Conservation (phyloP, 495 filamentous ascomycete species). For the Polyplosphaeria fusca region DNA sequence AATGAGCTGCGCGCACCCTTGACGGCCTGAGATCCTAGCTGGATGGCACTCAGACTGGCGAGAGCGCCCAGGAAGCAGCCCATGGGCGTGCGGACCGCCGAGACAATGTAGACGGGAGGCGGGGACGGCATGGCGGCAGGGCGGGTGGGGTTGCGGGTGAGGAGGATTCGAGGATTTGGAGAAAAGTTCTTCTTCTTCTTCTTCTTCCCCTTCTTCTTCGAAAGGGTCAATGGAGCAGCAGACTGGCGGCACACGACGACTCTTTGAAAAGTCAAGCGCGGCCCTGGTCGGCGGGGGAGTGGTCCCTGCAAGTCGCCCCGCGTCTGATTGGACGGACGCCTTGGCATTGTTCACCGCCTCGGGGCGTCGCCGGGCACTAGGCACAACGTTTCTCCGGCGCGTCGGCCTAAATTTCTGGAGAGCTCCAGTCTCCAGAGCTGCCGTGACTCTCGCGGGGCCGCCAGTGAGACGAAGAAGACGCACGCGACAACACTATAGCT, state of each 20-base stretch:
- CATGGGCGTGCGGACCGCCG: constrained; percentile 82
- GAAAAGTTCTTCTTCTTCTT: no score
- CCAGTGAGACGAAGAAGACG: no score
- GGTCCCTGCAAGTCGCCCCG: neutral
- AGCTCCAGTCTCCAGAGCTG: constrained; percentile 16
- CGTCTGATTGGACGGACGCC: neutral
- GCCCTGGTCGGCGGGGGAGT: no score
- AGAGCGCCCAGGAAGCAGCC: constrained; percentile 91
- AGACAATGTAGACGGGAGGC: constrained; percentile 92
- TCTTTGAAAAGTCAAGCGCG: no score
- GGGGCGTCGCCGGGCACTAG: neutral
- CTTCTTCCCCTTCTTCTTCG: neutral
- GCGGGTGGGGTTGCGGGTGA: neutral
- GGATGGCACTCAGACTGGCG: constrained; percentile 75
- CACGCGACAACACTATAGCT: no score
- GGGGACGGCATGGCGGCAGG: constrained; percentile 53
- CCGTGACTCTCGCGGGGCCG: no score
- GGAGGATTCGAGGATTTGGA: neutral
- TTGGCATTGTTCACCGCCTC: constrained; percentile 4
- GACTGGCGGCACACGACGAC: no score
- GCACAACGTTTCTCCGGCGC: constrained; percentile 5
- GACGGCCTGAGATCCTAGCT: constrained; percentile 88
- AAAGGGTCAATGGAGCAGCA: neutral
- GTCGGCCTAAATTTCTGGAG: constrained; percentile 23
- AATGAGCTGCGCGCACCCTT: constrained; percentile 58